A percentile compares a stretch with the other conserved stretches of the same genome.
These are phyloP conservation scores for Pontederia paniculata DNA, from an alignment of 176 grass and related monocot species.

Conservation along the genomic window DNA sequence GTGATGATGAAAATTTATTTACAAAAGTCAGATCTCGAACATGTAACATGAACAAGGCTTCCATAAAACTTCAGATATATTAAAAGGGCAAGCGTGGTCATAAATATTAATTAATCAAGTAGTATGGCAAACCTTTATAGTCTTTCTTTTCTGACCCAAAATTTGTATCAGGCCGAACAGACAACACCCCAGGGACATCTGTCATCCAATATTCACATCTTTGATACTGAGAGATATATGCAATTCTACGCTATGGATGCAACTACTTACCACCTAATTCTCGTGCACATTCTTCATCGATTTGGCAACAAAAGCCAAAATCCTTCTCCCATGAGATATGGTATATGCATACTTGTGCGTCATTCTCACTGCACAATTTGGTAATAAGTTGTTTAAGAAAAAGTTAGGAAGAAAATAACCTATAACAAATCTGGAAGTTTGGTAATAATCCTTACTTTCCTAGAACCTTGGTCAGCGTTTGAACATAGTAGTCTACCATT, in stretches of 20 bases:
- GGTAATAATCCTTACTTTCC: conserved; percentile 50
- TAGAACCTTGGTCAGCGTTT: conserved; percentile 59
- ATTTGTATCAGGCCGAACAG: conserved; percentile 44
- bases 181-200: conserved; percentile 75
- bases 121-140: conserved; percentile 45
- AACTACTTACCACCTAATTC: conserved; percentile 52
- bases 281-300: conserved; percentile 46
- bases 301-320: conserved; percentile 88
- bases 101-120: conserved; percentile 9
- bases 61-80: neutral
- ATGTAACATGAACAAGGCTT: no score
- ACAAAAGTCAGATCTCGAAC: no score
- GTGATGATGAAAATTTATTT: no score
- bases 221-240: neutral
- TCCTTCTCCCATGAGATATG: conserved; percentile 66
- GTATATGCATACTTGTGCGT: conserved; percentile 90
- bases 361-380: conserved; percentile 50
- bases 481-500: conserved; percentile 75
- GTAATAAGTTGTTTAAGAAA: neutral
- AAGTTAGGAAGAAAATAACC: neutral
- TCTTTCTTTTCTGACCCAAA: conserved; percentile 54
- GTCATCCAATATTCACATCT: conserved; percentile 11
- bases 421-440: conserved; percentile 15
- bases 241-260: no score
- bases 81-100: conserved; percentile 10